Base-by-base conservation (phyloP, 2,329 filamentous ascomycete species). In the Talaromyces sp. region DNA sequence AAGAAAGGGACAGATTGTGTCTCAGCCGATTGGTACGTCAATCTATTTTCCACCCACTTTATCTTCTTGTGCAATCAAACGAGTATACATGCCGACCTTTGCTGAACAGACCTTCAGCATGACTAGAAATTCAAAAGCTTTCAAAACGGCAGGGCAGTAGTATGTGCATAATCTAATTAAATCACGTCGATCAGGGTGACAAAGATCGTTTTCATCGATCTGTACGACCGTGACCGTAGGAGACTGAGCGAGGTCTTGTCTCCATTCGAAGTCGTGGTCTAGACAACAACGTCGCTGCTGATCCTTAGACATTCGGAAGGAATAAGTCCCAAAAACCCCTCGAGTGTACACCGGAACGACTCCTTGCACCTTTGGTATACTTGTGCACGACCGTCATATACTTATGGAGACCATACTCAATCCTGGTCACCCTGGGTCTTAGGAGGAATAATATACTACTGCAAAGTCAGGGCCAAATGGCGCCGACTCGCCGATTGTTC, bases 391-490 rank as follows among this genome's bases (percentile, higher is more conserved):
- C 23, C 48, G 35, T 54, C 59, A 35, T 44, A 28, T 31, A n/a
- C n/a, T n/a, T n/a, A 60, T 37, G 44, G 46, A 42, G 11, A 61
- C 11, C 25, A 46, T 42, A 25, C 18, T n/a, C 58, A 60, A 50
- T 37, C 31, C 54, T 37, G 52, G 60, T 57, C 60, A 57, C 14
- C 56, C 57, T 37, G 33, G 57, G 25, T 33, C 37, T 18, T 57
- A 54, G 42, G 60, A 56, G 31, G 54, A 39, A 31, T 57, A 42
- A 39, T 57, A 57, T 37, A 28, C 23, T 59, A 14, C 61, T 35
- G 58, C 50, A 42, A 42, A 48, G 37, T 58, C 39, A 63, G 62
- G 62, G 62, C 33, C 62, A 50, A 52, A 56, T 40, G 52, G 62
- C 31, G 56, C 28, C 57, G 50, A 44, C 46, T 50, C n/a, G n/a